Percentiles rank a stretch among this genome's conserved stretches.
Evolutionary conservation across 2,329 filamentous ascomycete genomes (phyloP).

Genomic region (Aspergillus fijiensis): DNA sequence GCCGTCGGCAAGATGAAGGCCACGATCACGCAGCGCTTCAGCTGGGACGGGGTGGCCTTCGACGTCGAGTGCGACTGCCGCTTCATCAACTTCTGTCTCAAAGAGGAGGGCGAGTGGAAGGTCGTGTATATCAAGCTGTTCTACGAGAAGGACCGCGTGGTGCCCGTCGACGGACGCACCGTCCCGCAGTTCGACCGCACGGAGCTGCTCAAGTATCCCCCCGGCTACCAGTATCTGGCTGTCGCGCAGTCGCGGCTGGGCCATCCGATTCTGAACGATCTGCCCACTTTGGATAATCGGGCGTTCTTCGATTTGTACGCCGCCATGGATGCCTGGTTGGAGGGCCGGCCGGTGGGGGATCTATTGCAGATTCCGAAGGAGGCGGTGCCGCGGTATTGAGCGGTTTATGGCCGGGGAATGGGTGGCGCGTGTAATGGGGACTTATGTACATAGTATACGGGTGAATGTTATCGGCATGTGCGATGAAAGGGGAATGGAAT

Average conservation of each 20-base stretch:
- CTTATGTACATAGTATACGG: too few relatives aligned
- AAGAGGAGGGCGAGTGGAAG: not conserved
- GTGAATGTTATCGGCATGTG: too few relatives aligned
- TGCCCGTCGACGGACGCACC: not conserved
- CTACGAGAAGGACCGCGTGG: slow-evolving; percentile 2
- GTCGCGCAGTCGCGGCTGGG: not conserved
- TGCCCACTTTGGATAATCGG: not conserved
- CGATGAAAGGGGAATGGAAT: too few relatives aligned
- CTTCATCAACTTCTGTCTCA: slow-evolving; percentile 4
- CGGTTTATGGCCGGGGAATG: too few relatives aligned
- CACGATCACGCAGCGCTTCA: slow-evolving; percentile 4
- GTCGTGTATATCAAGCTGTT: slow-evolving; percentile 1
- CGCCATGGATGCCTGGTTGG: slow-evolving; percentile 4
- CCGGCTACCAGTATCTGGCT: slow-evolving; percentile 1
- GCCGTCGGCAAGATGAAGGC: slow-evolving; percentile 4
- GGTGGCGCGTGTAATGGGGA: too few relatives aligned
- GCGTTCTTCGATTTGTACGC: not conserved
- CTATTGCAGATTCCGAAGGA: not conserved
- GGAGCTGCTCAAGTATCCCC: not conserved
- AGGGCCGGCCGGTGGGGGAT: not conserved
- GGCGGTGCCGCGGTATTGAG: not conserved
- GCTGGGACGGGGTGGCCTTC: not conserved
- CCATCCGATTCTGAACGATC: not conserved
- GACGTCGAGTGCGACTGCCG: slow-evolving; percentile 5
- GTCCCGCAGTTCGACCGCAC: not conserved